Evolutionary conservation across 2,329 filamentous ascomycete species (phyloP).

Genomic region (Cladophialophora immunda): DNA sequence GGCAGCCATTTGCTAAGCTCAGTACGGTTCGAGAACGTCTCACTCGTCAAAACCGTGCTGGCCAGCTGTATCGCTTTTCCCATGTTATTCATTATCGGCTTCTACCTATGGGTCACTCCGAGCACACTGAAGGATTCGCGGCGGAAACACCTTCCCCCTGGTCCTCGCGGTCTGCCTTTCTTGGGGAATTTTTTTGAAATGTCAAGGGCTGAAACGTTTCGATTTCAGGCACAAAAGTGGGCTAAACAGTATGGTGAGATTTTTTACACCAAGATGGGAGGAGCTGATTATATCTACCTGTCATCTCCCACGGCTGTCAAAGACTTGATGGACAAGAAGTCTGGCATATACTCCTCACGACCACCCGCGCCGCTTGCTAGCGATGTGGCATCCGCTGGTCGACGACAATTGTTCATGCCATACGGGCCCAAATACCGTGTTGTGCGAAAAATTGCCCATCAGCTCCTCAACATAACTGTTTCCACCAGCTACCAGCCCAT

Average conservation of each 20-base stretch:
- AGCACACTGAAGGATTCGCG: conserved; percentile 40
- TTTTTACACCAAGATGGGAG: conserved; percentile 46
- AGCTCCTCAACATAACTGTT: conserved; percentile 56
- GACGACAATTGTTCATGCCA: conserved; percentile 58
- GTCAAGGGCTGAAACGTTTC: conserved; percentile 40
- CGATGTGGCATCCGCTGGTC: conserved; percentile 47
- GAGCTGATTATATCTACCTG: conserved; percentile 50
- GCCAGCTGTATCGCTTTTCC: conserved; percentile 45
- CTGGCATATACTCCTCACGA: conserved; percentile 51
- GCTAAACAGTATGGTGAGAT: conserved; percentile 48
- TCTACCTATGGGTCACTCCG: conserved; percentile 36
- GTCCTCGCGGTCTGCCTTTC: conserved; percentile 34
- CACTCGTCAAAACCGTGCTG: conserved; percentile 44
- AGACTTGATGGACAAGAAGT: conserved; percentile 59
- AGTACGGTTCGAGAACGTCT: conserved; percentile 32
- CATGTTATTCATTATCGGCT: conserved; percentile 36
- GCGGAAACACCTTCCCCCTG: conserved; percentile 33
- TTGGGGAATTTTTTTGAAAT: conserved; percentile 35
- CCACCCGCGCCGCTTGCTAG: conserved; percentile 42
- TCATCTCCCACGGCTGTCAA: conserved; percentile 61
- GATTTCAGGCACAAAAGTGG: conserved; percentile 46
- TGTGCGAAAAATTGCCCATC: conserved; percentile 53
- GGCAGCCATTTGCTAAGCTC: background rate
- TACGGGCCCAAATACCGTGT: conserved; percentile 59
- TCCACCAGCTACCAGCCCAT: conserved; percentile 57